phyloP scores from a whole-genome alignment of 306 rosid genomes.

The Castanea sativa region DNA sequence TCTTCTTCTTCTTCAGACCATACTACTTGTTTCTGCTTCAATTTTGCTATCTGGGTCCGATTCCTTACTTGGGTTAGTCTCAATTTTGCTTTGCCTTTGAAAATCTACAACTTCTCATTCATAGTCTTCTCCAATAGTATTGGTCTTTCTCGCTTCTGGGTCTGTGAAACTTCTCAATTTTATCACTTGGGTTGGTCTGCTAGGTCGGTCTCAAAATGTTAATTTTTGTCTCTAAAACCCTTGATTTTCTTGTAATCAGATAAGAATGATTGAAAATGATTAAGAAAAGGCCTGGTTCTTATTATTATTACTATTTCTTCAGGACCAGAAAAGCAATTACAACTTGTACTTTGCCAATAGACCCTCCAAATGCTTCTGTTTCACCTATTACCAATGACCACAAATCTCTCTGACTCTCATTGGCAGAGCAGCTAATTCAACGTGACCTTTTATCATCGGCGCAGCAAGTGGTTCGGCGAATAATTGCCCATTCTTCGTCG shows the following conservation, averaged over 20 bases:
- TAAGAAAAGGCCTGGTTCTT: slow-evolving; percentile 12
- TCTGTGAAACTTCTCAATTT: neutral
- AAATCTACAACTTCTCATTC: neutral
- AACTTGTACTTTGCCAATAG: slow-evolving; percentile 26
- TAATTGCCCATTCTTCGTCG: slow-evolving; percentile 25
- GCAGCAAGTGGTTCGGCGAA: slow-evolving; percentile 33
- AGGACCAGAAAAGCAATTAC: slow-evolving; percentile 26
- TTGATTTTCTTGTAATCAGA: neutral
- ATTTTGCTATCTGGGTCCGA: neutral
- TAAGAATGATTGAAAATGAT: slow-evolving; percentile 19
- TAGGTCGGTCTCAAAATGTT: neutral
- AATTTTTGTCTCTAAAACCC: neutral
- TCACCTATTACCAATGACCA: slow-evolving; percentile 22
- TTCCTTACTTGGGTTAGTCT: neutral
- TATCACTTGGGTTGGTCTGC: neutral
- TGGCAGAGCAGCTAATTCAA: slow-evolving; percentile 28
- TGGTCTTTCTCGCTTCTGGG: neutral
- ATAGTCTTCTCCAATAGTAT: neutral
- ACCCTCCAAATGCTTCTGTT: slow-evolving; percentile 2
- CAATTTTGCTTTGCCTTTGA: neutral
- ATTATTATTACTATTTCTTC: slow-evolving; percentile 6
- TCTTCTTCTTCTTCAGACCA: neutral
- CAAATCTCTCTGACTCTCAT: slow-evolving; percentile 24
- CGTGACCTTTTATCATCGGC: slow-evolving; percentile 32
- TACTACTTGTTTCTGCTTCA: neutral